Evolutionary conservation across 441 rosid species (phyloP).

Genomic region (Croton setiger): DNA sequence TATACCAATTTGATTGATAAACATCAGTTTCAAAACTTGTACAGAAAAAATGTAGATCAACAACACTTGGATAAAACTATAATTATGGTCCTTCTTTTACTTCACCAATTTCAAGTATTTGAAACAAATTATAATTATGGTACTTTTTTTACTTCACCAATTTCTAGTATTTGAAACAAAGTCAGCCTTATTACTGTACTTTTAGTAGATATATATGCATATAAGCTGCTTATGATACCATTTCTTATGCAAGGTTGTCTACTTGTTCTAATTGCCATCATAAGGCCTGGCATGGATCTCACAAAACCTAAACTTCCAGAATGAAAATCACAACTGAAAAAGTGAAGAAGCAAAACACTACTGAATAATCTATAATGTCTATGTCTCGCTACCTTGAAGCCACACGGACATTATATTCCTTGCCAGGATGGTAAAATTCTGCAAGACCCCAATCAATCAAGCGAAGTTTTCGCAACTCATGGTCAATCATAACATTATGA

Average conservation of each 20-base stretch:
- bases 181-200: neutral
- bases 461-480: conserved; percentile 92
- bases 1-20: neutral
- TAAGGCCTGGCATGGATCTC: neutral
- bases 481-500: conserved; percentile 97
- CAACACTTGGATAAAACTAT: too few species aligned
- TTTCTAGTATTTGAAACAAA: neutral
- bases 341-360: neutral
- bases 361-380: neutral
- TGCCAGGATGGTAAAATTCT: conserved; percentile 92
- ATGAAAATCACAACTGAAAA: neutral
- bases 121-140: neutral
- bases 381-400: conserved; percentile 73
- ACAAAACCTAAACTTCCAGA: neutral
- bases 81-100: too few species aligned
- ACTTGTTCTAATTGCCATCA: neutral
- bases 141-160: neutral
- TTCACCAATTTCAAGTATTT: neutral
- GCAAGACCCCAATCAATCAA: conserved; percentile 98
- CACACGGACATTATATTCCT: conserved; percentile 93
- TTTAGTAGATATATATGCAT: neutral
- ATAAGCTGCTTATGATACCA: neutral
- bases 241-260: neutral
- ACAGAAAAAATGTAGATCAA: neutral
- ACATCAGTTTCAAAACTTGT: neutral